Percentiles rank a stretch among this genome's conserved stretches.
Evolutionary conservation across 108 stramenopile genomes (phyloP).

Genomic region (Cyclostephanos tholiformis): DNA sequence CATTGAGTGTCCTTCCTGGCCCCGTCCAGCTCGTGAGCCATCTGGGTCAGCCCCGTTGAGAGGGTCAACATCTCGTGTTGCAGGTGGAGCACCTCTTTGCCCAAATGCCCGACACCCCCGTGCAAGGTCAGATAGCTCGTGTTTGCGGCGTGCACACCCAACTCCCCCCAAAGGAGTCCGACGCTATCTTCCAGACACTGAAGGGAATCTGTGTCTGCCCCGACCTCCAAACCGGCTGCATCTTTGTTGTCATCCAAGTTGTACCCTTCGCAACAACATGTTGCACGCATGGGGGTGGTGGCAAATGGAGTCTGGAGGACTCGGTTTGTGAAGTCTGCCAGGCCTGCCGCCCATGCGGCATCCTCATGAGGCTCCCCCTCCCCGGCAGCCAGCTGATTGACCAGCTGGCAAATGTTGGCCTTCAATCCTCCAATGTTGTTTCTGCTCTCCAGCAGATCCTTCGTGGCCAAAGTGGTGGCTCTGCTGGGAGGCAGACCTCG

Average conservation of each 20-base stretch:
- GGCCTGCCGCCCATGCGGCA: not conserved
- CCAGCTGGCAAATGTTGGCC: not conserved
- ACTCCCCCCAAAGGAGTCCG: not conserved
- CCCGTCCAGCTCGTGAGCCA: too few relatives aligned
- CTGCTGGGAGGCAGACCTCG: not conserved
- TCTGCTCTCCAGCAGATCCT: not conserved
- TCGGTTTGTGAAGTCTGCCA: not conserved
- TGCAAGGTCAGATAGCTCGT: not conserved
- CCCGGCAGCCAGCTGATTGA: not conserved
- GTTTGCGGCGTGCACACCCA: not conserved
- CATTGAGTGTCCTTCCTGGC: too few relatives aligned
- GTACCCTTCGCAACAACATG: not conserved
- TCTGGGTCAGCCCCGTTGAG: too few relatives aligned
- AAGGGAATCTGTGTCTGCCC: not conserved
- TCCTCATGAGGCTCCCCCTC: not conserved
- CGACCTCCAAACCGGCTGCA: too few relatives aligned
- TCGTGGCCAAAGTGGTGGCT: not conserved
- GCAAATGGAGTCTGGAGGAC: not conserved
- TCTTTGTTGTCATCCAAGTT: too few relatives aligned
- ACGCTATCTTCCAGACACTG: not conserved
- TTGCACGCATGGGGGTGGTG: not conserved
- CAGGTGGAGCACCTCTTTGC: not conserved
- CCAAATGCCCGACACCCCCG: not conserved
- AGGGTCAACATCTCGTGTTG: too few relatives aligned
- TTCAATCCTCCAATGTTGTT: not conserved